Evolutionary conservation across 2,329 filamentous ascomycete genomes (phyloP), one percentile per base, ranked within the genome.

Genomic region (Eurotiales sp.): DNA sequence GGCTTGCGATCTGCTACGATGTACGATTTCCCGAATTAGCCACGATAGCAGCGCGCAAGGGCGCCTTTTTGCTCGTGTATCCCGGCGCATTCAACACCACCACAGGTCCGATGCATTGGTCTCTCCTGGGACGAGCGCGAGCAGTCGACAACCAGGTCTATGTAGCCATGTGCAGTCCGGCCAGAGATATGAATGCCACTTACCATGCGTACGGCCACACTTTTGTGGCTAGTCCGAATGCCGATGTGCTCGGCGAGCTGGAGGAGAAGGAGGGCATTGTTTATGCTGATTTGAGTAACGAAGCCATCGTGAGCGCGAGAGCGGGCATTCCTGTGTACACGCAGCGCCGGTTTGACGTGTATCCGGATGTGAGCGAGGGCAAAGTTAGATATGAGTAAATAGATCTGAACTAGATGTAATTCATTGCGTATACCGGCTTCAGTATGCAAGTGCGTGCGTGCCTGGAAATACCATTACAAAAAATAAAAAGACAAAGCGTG

Each of bases 51-150:
- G 89, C 92, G 17, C 80, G 93, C 27, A 84, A 84, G 59, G 90
- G 87, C n/a, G 87, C 84, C 52, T 99, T 99, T 69, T 79, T 89
- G 41, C 81, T 97, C 49, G 68, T 97, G 15, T 97, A 96, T 70
- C 93, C 93, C 0, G 93, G 90, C n/a, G 93, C 93, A 1, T 99
- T 99, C 78, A 99, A 97, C 72, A 77, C 88, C 54, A 96, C 90
- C 0, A 99, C 93, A 0, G 93, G 93, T 0, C 86, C 88, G 5
- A 72, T 97, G 68, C 93, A 99, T 72, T 99, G 93, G 93, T 80
- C 84, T 52, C 74, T 99, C 58, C 82, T 88, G 62, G 92, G 85
- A 1, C 81, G 88, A 58, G 90, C 87, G 12, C 78, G 93, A 56
- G 93, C 92, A 4, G 80, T 95, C 61, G 92, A 99, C 65, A 97